Base-by-base conservation (phyloP, 2,329 filamentous ascomycete species). In the Ophiostoma pallidulum region DNA sequence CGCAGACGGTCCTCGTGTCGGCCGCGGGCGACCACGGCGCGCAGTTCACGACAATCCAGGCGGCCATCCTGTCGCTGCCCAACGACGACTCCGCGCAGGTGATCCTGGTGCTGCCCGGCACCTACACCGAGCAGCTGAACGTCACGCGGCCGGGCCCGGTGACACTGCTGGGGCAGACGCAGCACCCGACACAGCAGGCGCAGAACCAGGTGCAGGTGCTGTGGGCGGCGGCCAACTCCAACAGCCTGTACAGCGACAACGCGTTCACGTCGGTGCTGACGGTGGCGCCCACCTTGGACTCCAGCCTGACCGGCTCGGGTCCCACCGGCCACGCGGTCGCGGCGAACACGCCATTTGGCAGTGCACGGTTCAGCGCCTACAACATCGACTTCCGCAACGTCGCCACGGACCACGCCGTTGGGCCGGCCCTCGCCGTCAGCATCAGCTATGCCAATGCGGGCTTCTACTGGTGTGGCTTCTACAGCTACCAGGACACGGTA, bases 401-500 rank as follows among this genome's bases (percentile, higher is more conserved):
- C 4, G 33, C 26, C 18, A 64, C 67, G 0, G 72, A 73, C 0
- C 59, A 60, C 20, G 54, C 72, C 2, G 68, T 68, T 31, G 78
- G 78, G 0, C 81, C 80, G 0, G 69, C 73, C 4, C 70, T 82
- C 35, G 80, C 80, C 0, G 57, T 84, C 7, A 77, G 73, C 16
- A 68, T 82, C 5, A 76, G 74, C 52, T 73, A 77, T 38, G 78
- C 81, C 0, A 84, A 84, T 57, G 72, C 77, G 0, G 78, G 78
- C 0, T 84, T 85, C 58, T 85, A 84, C 58, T 75, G 74, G 40
- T 80, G 75, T 40, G 77, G 79, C 0, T 77, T 84, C 55, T 80
- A 80, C 57, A 79, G 74, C 49, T 84, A 80, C 56, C 81, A 84
- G 62, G 81, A 85, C 52, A 85, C 81, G 8, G 77, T 73, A 49